Evolutionary conservation across 495 filamentous ascomycete genomes (phyloP), one percentile per base, ranked within the genome.

Genomic region (Penicillium silybi): DNA sequence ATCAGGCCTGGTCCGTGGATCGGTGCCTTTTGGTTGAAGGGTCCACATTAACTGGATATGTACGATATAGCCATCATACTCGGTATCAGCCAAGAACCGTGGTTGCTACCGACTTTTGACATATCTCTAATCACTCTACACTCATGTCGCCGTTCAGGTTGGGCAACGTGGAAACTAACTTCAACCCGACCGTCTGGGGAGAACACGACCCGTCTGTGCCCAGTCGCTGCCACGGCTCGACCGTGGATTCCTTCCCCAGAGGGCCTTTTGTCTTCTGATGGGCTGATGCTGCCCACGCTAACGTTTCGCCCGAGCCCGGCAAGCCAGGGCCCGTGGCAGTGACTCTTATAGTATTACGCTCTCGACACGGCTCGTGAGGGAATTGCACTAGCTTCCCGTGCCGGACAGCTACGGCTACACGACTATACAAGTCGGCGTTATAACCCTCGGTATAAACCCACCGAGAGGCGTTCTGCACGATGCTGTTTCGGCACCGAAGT

Each of bases 401-500:
- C 22, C 22, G 22, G 22, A 23, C 22, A 23, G 6, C 6, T 23
- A 23, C 29, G 29, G 29, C 29, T 13, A 10, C 10, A 13, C 11
- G 11, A 10, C 29, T 15, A 32, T 32, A 32, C 29, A 32, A 32
- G 29, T 13, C 29, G 4, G 29, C 9, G 11, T 15, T 32, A 32
- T 32, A 25, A 26, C 23, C 16, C n/a, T 40, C 26, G 17, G n/a
- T 22, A 18, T 18, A 22, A 47, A 48, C 20, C 13, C 39, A 37
- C 32, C 46, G 48, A 35, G 44, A 56, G 54, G 49, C 44, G 49
- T 54, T 41, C 45, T 57, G 54, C 50, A 57, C 27, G 50, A 57
- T 48, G 54, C 45, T 52, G 20, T 46, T 57, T 57, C 11, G 26
- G 41, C 35, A 40, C 0, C 13, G 23, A n/a, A 17, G 25, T 45